A percentile compares a stretch with the other conserved stretches of the same genome.
Conservation (phyloP, 306 rosid genomes). For the Rosa lucieae region DNA sequence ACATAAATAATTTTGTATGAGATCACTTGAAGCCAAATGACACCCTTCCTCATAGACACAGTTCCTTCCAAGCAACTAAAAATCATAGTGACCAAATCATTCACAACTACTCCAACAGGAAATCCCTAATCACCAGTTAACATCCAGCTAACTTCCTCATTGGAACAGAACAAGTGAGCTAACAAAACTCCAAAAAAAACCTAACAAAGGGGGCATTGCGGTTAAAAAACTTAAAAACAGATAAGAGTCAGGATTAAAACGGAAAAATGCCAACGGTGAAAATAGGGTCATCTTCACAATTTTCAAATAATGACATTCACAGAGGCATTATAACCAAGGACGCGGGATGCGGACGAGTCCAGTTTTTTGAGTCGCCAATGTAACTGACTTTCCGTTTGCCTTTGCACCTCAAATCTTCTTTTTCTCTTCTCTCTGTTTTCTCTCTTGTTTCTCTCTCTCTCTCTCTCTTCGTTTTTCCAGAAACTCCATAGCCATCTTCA, state of each 20-base stretch:
- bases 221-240: not conserved
- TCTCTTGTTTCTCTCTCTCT: not conserved
- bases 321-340: not conserved
- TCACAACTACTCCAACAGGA: not conserved
- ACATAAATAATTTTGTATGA: no score
- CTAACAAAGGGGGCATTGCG: not conserved
- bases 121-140: not conserved
- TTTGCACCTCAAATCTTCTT: not conserved
- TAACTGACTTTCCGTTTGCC: conserved; percentile 47
- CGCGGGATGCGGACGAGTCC: conserved; percentile 39
- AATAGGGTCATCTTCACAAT: not conserved
- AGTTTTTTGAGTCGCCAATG: conserved; percentile 15
- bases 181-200: not conserved
- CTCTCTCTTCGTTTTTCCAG: not conserved
- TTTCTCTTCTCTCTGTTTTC: not conserved
- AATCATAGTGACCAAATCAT: not conserved
- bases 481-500: conserved; percentile 5
- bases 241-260: not conserved
- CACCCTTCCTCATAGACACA: no score
- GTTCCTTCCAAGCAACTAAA: not conserved
- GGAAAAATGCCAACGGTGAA: not conserved
- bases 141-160: not conserved
- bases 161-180: not conserved
- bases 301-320: not conserved
- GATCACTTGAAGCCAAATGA: no score